Percentiles rank a stretch among this genome's conserved stretches.
Evolutionary conservation across 1,139 yeast species (phyloP).

Genomic region (Wickerhamiella infanticola): DNA sequence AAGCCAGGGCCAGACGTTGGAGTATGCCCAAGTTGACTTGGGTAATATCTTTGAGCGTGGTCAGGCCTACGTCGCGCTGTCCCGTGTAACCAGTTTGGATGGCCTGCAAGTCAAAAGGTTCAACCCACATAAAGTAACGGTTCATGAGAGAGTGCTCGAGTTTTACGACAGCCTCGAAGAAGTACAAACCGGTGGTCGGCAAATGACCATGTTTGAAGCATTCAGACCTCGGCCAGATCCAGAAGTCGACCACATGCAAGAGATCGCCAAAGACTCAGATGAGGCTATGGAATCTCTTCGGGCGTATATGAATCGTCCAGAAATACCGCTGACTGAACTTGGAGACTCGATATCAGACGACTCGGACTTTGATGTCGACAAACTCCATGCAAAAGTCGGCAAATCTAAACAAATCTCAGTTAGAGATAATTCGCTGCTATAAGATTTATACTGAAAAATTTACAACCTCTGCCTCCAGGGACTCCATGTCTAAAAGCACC

Average conservation of each 20-base stretch:
- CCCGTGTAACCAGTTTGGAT: conserved; percentile 66
- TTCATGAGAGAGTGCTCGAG: conserved; percentile 45
- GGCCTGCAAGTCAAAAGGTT: conserved; percentile 71
- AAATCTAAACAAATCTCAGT: no score
- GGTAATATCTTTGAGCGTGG: conserved; percentile 73
- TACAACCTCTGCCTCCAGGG: conserved; percentile 33
- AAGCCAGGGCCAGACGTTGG: conserved; percentile 89
- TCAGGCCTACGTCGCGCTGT: conserved; percentile 86
- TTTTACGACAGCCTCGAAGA: conserved; percentile 31
- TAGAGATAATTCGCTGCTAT: no score
- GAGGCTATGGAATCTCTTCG: background rate
- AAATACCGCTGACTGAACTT: no score
- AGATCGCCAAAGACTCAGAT: background rate
- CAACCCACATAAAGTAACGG: conserved; percentile 37
- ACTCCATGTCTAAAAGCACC: conserved; percentile 47
- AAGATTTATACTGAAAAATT: background rate
- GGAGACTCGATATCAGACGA: background rate
- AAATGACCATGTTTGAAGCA: conserved; percentile 1
- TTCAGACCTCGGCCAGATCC: conserved; percentile 2
- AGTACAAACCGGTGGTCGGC: conserved; percentile 4
- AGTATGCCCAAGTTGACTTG: conserved; percentile 68
- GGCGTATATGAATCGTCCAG: background rate
- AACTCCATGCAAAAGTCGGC: no score
- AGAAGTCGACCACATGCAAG: background rate
- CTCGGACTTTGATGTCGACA: background rate